These are phyloP conservation scores for Apiosordaria backusii DNA, from an alignment of 495 filamentous ascomycete genomes.

Conservation along the genomic window DNA sequence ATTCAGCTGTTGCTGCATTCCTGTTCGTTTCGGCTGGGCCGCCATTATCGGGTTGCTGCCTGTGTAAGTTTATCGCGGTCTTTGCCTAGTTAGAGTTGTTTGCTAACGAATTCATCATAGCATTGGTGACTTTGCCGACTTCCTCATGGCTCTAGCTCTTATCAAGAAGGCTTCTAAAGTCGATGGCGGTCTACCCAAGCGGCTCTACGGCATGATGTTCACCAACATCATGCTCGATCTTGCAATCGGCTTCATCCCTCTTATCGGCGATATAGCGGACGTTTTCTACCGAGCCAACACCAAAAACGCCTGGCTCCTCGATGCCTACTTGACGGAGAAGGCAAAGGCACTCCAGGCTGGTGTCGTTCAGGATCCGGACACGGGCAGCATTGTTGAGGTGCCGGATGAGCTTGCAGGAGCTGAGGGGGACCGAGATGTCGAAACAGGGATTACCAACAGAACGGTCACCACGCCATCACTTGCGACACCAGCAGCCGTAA, in stretches of 20 bases:
- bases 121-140: slow-evolving; percentile 72
- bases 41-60: slow-evolving; percentile 79
- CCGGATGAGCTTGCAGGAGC: slow-evolving; percentile 1
- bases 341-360: slow-evolving; percentile 41
- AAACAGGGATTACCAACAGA: slow-evolving; percentile 8
- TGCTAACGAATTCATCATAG: slow-evolving; percentile 35
- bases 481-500: not conserved
- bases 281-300: slow-evolving; percentile 62
- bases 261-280: slow-evolving; percentile 82
- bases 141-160: slow-evolving; percentile 65
- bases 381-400: slow-evolving; percentile 5
- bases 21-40: slow-evolving; percentile 78
- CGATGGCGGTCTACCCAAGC: slow-evolving; percentile 63
- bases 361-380: slow-evolving; percentile 34
- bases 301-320: slow-evolving; percentile 70
- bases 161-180: slow-evolving; percentile 62
- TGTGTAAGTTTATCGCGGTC: slow-evolving; percentile 49
- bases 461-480: not conserved
- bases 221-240: slow-evolving; percentile 77
- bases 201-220: slow-evolving; percentile 62
- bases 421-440: slow-evolving; percentile 10
- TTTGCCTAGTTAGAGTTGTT: not conserved
- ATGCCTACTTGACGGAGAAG: slow-evolving; percentile 63
- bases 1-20: slow-evolving; percentile 67
- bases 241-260: slow-evolving; percentile 74